A percentile compares a stretch with the other conserved stretches of the same genome.
Conservation (phyloP, 257 asterid species). For the Solanum dulcamara region DNA sequence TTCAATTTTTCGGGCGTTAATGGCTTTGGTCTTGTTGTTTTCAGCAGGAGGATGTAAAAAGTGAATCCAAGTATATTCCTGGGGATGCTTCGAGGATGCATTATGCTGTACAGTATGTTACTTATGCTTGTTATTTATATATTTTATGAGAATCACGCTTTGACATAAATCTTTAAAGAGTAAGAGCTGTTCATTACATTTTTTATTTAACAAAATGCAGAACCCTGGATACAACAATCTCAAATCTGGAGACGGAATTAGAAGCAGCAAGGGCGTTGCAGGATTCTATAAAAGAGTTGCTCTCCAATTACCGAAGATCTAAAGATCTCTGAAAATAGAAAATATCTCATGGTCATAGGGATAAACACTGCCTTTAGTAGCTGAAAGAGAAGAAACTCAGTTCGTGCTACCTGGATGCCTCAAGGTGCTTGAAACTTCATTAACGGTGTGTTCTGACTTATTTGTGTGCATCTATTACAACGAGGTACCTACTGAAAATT, state of each 20-base stretch:
- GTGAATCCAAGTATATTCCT: constrained; percentile 25
- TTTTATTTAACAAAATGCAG: constrained; percentile 25
- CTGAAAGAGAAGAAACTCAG: constrained; percentile 80
- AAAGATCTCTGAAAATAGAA: constrained; percentile 55
- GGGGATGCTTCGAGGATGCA: constrained; percentile 42
- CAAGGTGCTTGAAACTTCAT: constrained; percentile 39
- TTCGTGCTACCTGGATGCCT: constrained; percentile 90
- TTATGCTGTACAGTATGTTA: constrained; percentile 50
- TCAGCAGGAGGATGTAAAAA: constrained; percentile 18
- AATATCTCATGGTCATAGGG: constrained; percentile 72
- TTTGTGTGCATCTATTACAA: background rate
- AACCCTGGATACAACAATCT: constrained; percentile 65
- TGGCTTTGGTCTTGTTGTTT: background rate
- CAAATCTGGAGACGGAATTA: constrained; percentile 75
- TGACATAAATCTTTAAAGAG: background rate
- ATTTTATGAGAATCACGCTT: background rate
- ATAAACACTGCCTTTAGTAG: constrained; percentile 84
- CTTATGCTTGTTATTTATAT: background rate
- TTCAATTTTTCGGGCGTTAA: background rate
- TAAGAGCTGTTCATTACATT: background rate
- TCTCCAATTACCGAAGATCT: constrained; percentile 62
- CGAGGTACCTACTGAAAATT: background rate
- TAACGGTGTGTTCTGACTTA: background rate
- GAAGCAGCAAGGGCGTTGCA: constrained; percentile 82
- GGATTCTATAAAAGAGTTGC: constrained; percentile 57